Conservation (phyloP, 2,329 filamentous ascomycete genomes). For the Penicillium griseofulvum region DNA sequence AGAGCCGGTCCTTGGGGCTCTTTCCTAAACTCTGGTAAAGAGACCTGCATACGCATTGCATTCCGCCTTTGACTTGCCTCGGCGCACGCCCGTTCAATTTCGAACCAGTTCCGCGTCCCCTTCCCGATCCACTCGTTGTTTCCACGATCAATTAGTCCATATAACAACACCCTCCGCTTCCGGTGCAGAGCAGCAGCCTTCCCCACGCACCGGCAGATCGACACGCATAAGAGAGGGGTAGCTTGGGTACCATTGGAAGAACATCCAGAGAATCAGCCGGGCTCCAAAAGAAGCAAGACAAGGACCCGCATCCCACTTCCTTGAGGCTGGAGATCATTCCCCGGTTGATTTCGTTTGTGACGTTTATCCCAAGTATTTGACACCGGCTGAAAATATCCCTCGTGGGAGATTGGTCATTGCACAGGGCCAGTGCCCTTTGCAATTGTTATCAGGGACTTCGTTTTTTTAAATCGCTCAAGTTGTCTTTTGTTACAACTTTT, state of each 20-base stretch:
- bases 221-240: constrained; percentile 30
- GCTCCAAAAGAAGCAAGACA: constrained; percentile 21
- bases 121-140: constrained; percentile 16
- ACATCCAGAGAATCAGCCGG: constrained; percentile 17
- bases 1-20: constrained; percentile 20
- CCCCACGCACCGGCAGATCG: constrained; percentile 36
- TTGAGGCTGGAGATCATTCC: constrained; percentile 21
- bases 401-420: constrained; percentile 16
- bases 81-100: constrained; percentile 15
- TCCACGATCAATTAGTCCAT: constrained; percentile 30
- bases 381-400: constrained; percentile 13
- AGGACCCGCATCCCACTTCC: constrained; percentile 14
- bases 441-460: constrained; percentile 22
- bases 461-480: constrained; percentile 12
- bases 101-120: constrained; percentile 14
- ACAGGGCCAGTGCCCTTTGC: constrained; percentile 24
- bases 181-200: constrained; percentile 33
- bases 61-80: constrained; percentile 26
- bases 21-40: constrained; percentile 15
- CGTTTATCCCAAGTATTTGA: constrained; percentile 20
- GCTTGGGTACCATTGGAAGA: constrained; percentile 21
- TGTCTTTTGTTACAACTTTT: constrained; percentile 20
- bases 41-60: constrained; percentile 27
- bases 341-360: constrained; percentile 20
- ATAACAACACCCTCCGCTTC: constrained; percentile 27